Percentiles rank a stretch among this genome's conserved stretches.
phyloP scores from a whole-genome alignment of 257 asterid genomes.

The Lithospermum erythrorhizon region DNA sequence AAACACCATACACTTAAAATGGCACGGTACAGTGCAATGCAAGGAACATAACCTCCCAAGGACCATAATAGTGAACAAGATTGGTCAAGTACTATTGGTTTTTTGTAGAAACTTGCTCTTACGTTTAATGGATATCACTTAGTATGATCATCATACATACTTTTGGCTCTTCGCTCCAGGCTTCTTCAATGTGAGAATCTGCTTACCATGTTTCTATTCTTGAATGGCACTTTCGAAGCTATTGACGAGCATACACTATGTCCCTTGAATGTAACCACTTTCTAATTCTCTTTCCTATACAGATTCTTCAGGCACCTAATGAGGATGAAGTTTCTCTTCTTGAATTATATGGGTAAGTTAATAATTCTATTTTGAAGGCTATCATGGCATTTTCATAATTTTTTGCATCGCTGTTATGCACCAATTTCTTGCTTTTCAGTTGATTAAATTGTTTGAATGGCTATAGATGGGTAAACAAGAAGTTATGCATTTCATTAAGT shows the following conservation, averaged over 20 bases:
- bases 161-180: too few relatives aligned
- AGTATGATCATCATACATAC: neutral
- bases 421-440: neutral
- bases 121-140: neutral
- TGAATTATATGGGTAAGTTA: constrained; percentile 72
- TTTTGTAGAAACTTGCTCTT: neutral
- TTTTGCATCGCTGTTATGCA: neutral
- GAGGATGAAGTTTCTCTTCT: constrained; percentile 87
- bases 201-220: neutral
- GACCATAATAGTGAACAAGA: neutral
- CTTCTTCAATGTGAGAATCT: neutral
- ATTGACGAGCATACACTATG: neutral
- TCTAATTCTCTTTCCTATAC: constrained; percentile 22
- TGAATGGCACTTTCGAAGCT: neutral
- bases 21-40: neutral
- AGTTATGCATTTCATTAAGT: constrained; percentile 14
- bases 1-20: neutral
- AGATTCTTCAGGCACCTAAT: constrained; percentile 93
- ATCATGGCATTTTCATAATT: neutral
- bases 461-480: constrained; percentile 1
- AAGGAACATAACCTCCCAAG: neutral
- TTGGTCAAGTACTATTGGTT: neutral
- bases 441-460: constrained; percentile 4
- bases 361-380: neutral
- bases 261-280: constrained; percentile 6